Base-by-base conservation (phyloP, 805 yeast genomes). In the Candida ponderosae region DNA sequence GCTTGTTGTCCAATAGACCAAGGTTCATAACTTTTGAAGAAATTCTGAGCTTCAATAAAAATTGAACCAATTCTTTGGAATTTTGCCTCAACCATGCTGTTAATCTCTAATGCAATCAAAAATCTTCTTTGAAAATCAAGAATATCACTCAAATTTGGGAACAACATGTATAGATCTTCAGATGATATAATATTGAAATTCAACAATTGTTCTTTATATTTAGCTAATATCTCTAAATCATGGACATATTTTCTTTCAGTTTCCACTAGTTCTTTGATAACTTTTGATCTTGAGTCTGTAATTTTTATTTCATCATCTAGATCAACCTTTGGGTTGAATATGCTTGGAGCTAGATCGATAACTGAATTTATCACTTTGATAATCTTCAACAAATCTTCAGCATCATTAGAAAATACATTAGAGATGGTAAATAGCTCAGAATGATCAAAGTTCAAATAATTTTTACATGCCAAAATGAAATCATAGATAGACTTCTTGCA, bases 181-280 rank as follows among this genome's bases (percentile, higher is more conserved):
- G 81, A 75, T 3, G 89, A 73, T 18, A 93, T 69, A 20, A 78
- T 62, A 42, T 83, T 89, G 11, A 79, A 72, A 14, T 70, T 65
- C 35, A 74, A 63, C 32, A 93, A 66, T 46, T 83, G 93, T 38
- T 70, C 67, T 55, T 79, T 79, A 60, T 86, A 93, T 29, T 62
- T 60, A 30, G 71, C 68, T 49, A 93, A 60, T 14, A 76, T 73
- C 59, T 90, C 97, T 44, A 93, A 65, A 56, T 93, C 97, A 57
- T 81, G 85, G 20, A 93, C 96, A 56, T 82, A 93, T 59, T 85
- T 88, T 47, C 97, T 71, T 62, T 93, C 99, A 4, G 96, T 86
- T 48, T 80, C 85, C 29, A 93, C 73, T 27, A 93, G 63, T 62
- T 93, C 99, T 46, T 73, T 74, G 37, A 89, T 79, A 32, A 90